phyloP scores from a whole-genome alignment of 345 rosid species.

The Hibiscus trionum region DNA sequence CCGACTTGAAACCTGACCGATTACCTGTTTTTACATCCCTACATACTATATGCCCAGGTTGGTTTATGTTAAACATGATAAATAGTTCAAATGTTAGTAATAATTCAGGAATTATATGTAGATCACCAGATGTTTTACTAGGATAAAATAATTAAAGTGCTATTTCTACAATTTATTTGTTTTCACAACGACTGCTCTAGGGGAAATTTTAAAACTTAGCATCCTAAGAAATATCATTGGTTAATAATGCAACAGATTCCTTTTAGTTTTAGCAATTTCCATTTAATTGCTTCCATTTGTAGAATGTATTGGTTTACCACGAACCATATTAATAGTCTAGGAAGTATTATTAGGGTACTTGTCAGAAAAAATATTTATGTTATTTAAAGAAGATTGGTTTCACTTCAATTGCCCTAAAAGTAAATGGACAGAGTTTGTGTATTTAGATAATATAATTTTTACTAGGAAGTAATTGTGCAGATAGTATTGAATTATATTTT shows the following conservation, averaged over 20 bases:
- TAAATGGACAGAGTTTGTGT: background rate
- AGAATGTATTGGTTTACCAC: background rate
- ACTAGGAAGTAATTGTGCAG: too few species aligned
- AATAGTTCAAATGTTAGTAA: background rate
- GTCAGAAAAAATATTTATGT: background rate
- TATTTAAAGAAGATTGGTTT: background rate
- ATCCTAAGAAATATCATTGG: background rate
- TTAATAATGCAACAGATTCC: background rate
- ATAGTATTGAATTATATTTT: too few species aligned
- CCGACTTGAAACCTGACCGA: too few species aligned
- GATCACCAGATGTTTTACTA: background rate
- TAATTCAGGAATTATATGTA: too few species aligned
- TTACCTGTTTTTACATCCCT: too few species aligned
- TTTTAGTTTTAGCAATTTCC: background rate
- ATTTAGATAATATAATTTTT: background rate
- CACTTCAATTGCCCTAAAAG: background rate
- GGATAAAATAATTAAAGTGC: background rate
- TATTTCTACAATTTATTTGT: background rate
- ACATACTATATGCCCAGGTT: conserved; percentile 98
- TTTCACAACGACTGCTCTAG: background rate
- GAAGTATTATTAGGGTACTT: background rate
- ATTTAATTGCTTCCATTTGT: background rate
- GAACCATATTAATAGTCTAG: background rate
- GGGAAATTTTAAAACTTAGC: background rate
- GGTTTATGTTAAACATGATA: conserved; percentile 16